Evolutionary conservation across 2,329 filamentous ascomycete genomes (phyloP), one percentile per base, ranked within the genome.

Genomic region (Kalaharituber pfeilii): DNA sequence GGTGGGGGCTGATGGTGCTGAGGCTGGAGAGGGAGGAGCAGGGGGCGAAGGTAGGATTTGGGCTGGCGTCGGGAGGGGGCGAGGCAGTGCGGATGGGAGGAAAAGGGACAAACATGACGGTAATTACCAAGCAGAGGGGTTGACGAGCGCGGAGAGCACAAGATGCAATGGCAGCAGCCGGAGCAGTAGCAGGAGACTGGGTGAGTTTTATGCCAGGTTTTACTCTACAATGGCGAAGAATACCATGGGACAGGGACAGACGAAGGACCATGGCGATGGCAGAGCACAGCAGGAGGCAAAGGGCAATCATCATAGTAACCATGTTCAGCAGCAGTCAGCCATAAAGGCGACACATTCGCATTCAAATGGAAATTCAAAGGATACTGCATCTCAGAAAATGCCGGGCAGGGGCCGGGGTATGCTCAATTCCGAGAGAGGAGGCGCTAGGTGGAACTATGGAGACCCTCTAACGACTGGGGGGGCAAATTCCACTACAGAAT

Each of bases 121-220:
- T n/a, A n/a, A n/a, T n/a, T n/a, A n/a, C n/a, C n/a, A n/a, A n/a
- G n/a, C n/a, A n/a, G n/a, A n/a, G n/a, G n/a, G n/a, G n/a, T n/a
- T n/a, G n/a, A n/a, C n/a, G n/a, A n/a, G n/a, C n/a, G n/a, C n/a
- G n/a, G n/a, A n/a, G n/a, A n/a, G n/a, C n/a, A n/a, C n/a, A n/a
- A n/a, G n/a, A n/a, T n/a, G n/a, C n/a, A n/a, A n/a, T n/a, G n/a
- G n/a, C n/a, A n/a, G n/a, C n/a, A n/a, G 42, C 18, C 42, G 25
- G 18, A 20, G 5, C 3, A 25, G 5, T 47, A 47, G 25, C 13
- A 15, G 42, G 42, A 15, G 24, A 13, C 42, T 47, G 42, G 42
- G 42, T 5, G 42, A 47, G 24, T 59, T 61, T 50, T 61, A 61
- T 39, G 53, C 53, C 24, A 51, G 59, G n/a, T 61, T 61, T 29